Evolutionary conservation across 306 rosid species (phyloP), one percentile per base, ranked within the genome.

Genomic region (Dalbergia cochinchinensis): DNA sequence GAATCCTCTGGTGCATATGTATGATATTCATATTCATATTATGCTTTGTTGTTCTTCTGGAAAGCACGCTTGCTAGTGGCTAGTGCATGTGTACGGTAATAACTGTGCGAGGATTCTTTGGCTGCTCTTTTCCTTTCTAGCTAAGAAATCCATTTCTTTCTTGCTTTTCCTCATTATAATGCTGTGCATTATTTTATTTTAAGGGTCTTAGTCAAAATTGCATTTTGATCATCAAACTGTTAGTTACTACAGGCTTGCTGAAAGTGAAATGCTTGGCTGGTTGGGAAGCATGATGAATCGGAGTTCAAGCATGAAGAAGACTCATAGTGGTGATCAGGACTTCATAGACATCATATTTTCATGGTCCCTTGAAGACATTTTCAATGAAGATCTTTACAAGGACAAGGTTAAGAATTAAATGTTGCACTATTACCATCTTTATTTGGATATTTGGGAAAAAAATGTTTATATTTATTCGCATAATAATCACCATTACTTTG

Each of bases 321-420:
- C 2, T 11, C 19, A 16, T 2, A 1, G 31, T 12, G 19, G 10
- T 70, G 69, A 75, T 62, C 59, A 14, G 5, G 53, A 59, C 41
- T 85, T 92, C 37, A 64, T 71, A 6, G 69, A 86, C 58, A 79
- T 44, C 11, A 59, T 92, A 9, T 78, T 90, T 71, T 87, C 93
- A 26, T 92, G 94, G 97, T 83, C 97, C 10, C 70, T 92, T 5
- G 76, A 86, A 39, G 87, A 90, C 75, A 87, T 92, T 73, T 64
- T 59, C 80, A 75, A 86, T 19, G 33, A 86, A 41, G 73, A 86
- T 47, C 87, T 88, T 15, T 88, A 79, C 80, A 69, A 42, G 39
- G 20, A 76, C 65, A 33, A 83, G 94, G 94, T 89, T 71, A 65
- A 62, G 39, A 44, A 4, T 69, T 74, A 5, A 41, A 5, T 22